These are phyloP conservation scores for Salix koriyanagi DNA, from an alignment of 345 rosid genomes.

Conservation along the genomic window DNA sequence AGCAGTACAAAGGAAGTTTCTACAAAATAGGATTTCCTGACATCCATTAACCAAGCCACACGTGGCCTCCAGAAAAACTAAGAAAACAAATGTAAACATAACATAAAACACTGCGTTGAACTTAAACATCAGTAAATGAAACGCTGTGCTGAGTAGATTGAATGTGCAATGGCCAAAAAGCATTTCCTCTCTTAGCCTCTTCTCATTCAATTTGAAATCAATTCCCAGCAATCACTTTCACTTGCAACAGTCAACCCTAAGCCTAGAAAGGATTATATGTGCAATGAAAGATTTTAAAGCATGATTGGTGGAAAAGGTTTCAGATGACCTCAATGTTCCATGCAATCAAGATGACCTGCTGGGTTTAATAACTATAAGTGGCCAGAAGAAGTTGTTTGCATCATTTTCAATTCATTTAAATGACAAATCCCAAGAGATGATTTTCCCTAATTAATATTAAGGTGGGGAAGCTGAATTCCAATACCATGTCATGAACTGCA, in stretches of 20 bases:
- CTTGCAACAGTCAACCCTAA: background rate
- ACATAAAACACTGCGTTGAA: background rate
- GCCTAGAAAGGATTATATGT: background rate
- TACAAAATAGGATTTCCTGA: background rate
- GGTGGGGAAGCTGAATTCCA: background rate
- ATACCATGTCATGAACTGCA: background rate
- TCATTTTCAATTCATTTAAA: background rate
- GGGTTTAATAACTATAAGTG: background rate
- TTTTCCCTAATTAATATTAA: background rate
- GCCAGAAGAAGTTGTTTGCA: background rate
- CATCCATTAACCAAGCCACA: background rate
- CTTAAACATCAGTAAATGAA: background rate
- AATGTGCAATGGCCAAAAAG: background rate
- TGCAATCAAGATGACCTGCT: background rate
- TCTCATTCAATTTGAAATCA: background rate
- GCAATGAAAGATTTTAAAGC: background rate
- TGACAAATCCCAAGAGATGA: background rate
- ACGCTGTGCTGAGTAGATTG: background rate
- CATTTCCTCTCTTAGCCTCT: background rate
- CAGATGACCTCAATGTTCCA: background rate
- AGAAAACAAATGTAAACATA: background rate
- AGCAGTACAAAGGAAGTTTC: background rate
- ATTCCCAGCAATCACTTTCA: background rate
- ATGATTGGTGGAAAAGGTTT: background rate
- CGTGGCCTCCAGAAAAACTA: background rate